These are phyloP conservation scores for Agrostemma githago DNA, from an alignment of 148 eudicot species.

Conservation along the genomic window DNA sequence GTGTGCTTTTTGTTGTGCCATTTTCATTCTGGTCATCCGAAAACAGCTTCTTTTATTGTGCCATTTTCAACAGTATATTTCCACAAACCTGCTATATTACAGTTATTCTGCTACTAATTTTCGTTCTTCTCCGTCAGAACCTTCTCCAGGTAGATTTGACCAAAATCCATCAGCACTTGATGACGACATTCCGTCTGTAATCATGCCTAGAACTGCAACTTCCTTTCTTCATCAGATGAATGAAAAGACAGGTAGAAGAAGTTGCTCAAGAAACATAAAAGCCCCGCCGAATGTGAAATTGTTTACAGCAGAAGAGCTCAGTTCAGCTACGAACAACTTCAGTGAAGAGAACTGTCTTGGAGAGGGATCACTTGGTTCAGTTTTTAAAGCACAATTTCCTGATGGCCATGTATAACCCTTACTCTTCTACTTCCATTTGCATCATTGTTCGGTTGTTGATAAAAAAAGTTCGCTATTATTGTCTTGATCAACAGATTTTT, in stretches of 20 bases:
- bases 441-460: not conserved
- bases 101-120: not conserved
- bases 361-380: slow-evolving; percentile 95
- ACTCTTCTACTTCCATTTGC: not conserved
- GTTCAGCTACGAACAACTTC: slow-evolving; percentile 72
- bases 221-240: slow-evolving; percentile 31
- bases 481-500: slow-evolving; percentile 41
- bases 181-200: slow-evolving; percentile 43
- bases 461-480: not conserved
- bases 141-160: slow-evolving; percentile 29
- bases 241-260: slow-evolving; percentile 40
- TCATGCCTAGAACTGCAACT: slow-evolving; percentile 41
- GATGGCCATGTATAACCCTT: slow-evolving; percentile 56
- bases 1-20: no score
- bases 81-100: not conserved
- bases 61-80: not conserved
- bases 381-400: slow-evolving; percentile 76
- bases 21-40: no score
- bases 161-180: slow-evolving; percentile 37
- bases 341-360: slow-evolving; percentile 68
- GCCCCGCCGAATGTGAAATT: slow-evolving; percentile 58
- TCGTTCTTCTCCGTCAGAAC: slow-evolving; percentile 14
- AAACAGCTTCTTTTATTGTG: no score
- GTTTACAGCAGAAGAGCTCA: slow-evolving; percentile 65
- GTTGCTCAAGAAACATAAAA: slow-evolving; percentile 52